Percentiles rank a stretch among this genome's conserved stretches.
These are phyloP conservation scores for Colletotrichum sansevieriae DNA, from an alignment of 2,329 filamentous ascomycete species.

Conservation along the genomic window DNA sequence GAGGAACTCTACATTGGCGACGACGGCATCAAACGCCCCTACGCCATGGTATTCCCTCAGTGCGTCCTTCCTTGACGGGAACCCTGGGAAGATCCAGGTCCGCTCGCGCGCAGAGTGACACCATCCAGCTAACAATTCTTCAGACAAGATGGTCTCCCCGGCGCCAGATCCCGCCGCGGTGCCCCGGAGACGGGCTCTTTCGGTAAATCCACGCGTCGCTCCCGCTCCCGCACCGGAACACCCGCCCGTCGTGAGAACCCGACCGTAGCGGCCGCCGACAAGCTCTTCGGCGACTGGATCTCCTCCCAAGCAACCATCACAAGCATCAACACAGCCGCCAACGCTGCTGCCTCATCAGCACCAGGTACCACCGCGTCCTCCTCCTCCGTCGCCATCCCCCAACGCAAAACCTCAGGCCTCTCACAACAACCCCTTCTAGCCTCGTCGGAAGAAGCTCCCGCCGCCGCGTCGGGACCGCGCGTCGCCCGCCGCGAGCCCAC, in stretches of 20 bases:
- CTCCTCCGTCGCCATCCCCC: slow-evolving; percentile 31
- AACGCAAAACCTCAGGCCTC: slow-evolving; percentile 54
- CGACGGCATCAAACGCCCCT: slow-evolving; percentile 74
- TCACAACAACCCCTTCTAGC: slow-evolving; percentile 50
- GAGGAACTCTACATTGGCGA: slow-evolving; percentile 76
- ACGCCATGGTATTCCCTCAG: slow-evolving; percentile 76
- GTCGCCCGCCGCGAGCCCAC: slow-evolving; percentile 62
- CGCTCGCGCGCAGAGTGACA: slow-evolving; percentile 6
- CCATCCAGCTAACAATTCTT: slow-evolving; percentile 31
- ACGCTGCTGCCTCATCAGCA: slow-evolving; percentile 36
- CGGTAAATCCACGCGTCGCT: slow-evolving; percentile 74
- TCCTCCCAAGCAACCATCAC: slow-evolving; percentile 57
- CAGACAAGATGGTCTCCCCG: slow-evolving; percentile 67
- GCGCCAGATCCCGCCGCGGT: slow-evolving; percentile 63
- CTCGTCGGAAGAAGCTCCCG: slow-evolving; percentile 52
- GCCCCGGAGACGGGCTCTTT: slow-evolving; percentile 75
- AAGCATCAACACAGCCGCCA: slow-evolving; percentile 43
- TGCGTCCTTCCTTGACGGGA: slow-evolving; percentile 51
- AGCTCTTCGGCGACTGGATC: slow-evolving; percentile 71
- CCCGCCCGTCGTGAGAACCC: slow-evolving; percentile 71
- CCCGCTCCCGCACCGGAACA: slow-evolving; percentile 72
- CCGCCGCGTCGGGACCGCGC: slow-evolving; percentile 47
- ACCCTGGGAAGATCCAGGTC: background rate
- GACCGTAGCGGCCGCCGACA: slow-evolving; percentile 72
- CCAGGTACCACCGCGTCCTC: slow-evolving; percentile 10